Evolutionary conservation across 768 basidiomycete genomes (phyloP), one percentile per base, ranked within the genome.

Genomic region (Kwoniella newhampshirensis): DNA sequence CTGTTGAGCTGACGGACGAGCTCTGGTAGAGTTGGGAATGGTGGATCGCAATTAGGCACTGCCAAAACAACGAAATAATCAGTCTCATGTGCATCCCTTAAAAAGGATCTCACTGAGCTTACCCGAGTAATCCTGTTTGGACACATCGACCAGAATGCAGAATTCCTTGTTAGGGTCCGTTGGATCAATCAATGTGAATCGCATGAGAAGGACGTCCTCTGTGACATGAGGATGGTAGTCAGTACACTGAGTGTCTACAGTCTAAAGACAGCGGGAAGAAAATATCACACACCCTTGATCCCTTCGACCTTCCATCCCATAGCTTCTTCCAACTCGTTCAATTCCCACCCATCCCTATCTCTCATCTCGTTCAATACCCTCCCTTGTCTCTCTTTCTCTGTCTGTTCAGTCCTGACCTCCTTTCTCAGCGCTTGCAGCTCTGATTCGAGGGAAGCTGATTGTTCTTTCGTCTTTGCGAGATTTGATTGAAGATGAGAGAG

Each of bases 11-110:
- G 81, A 44, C 83, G 84, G 25, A 92, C 78, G 6, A 92, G 78
- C 17, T 87, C 81, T 0, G 86, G 82, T 42, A 93, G 78, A 0
- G 81, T 78, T 0, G 87, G 83, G 4, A 92, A 78, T 8, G 81
- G 80, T 0, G 90, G 91, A 7, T 85, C 86, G 5, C 85, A 85
- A 21, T 87, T 89, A n/a, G 88, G 82, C 0, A 92, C 91, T 93
- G 66, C 23, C 27, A 32, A 30, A 18, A 36, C n/a, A n/a, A n/a
- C n/a, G n/a, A n/a, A n/a, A n/a, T n/a, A n/a, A n/a, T n/a, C 36
- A 39, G 18, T 26, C 32, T 7, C n/a, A 23, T 17, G 32, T 15
- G n/a, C n/a, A n/a, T n/a, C n/a, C n/a, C n/a, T n/a, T n/a, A n/a
- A n/a, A n/a, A n/a, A n/a, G n/a, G n/a, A n/a, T n/a, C n/a, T n/a